A percentile compares a stretch with the other conserved stretches of the same genome.
Conservation (phyloP, 2,329 filamentous ascomycete species). For the Nemania abortiva region DNA sequence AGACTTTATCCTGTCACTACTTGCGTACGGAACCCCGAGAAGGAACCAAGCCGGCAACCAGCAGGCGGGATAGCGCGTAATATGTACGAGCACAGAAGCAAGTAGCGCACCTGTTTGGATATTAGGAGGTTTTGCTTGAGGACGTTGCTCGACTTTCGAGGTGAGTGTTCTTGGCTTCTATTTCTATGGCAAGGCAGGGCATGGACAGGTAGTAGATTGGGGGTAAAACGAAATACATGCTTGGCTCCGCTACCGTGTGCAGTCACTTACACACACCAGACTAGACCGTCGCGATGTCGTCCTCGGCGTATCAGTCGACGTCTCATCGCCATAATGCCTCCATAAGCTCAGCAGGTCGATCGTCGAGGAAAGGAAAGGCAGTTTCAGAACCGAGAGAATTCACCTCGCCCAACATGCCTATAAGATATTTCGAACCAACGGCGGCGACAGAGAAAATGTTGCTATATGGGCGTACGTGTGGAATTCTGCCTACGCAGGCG, state of each 20-base stretch:
- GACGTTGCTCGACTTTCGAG: constrained; percentile 48
- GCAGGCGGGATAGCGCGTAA: constrained; percentile 57
- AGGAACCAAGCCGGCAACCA: constrained; percentile 52
- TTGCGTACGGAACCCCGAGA: constrained; percentile 46
- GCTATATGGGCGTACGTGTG: constrained; percentile 74
- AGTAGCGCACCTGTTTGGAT: constrained; percentile 57
- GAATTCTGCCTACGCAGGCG: constrained; percentile 1
- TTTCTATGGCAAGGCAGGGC: constrained; percentile 15
- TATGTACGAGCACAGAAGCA: constrained; percentile 57
- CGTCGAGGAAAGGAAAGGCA: constrained; percentile 60
- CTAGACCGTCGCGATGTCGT: constrained; percentile 67
- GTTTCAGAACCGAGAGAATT: constrained; percentile 64
- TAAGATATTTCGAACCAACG: constrained; percentile 82
- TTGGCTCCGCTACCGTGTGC: constrained; percentile 21
- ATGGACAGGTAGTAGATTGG: constrained; percentile 18
- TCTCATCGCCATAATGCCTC: constrained; percentile 71
- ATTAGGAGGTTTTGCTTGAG: constrained; percentile 53
- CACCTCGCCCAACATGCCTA: constrained; percentile 60
- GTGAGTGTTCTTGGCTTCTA: constrained; percentile 44
- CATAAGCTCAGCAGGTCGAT: constrained; percentile 66
- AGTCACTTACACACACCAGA: constrained; percentile 47
- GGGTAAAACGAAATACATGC: constrained; percentile 31
- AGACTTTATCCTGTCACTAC: constrained; percentile 24
- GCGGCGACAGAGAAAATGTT: constrained; percentile 92
- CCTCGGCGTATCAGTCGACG: constrained; percentile 59